Percentiles rank a stretch among this genome's conserved stretches.
Evolutionary conservation across 805 yeast genomes (phyloP).

Genomic region (Yarrowia yakushimensis): DNA sequence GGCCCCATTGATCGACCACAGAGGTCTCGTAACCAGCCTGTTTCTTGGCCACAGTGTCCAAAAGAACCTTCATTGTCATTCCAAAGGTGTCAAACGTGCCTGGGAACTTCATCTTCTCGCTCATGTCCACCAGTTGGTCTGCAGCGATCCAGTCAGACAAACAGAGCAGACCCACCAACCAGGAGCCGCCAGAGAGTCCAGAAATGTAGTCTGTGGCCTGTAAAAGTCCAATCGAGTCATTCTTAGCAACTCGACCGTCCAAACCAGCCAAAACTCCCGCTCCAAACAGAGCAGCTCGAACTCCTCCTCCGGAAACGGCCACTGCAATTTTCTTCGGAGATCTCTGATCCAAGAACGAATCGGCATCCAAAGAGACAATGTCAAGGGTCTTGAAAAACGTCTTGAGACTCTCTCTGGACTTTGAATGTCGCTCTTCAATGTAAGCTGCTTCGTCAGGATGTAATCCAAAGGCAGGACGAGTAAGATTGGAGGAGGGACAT

Average conservation of each 20-base stretch:
- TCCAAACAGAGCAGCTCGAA: conserved; percentile 55
- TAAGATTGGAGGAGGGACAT: not conserved
- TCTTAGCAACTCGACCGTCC: conserved; percentile 45
- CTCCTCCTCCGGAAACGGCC: conserved; percentile 1
- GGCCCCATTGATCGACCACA: not conserved
- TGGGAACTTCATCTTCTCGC: conserved; percentile 32
- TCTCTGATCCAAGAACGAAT: not conserved
- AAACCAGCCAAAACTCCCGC: conserved; percentile 55
- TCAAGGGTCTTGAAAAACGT: not conserved
- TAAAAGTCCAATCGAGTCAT: conserved; percentile 29
- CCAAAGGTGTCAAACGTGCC: conserved; percentile 60
- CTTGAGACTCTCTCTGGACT: not conserved
- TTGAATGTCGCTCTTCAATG: not conserved
- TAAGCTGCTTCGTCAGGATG: not conserved
- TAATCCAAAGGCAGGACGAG: not conserved
- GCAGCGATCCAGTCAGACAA: conserved; percentile 39
- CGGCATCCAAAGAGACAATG: not conserved
- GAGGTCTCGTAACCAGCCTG: not conserved
- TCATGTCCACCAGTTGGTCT: conserved; percentile 5
- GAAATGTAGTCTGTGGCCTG: conserved; percentile 56
- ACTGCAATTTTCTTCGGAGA: not conserved
- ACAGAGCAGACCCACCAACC: conserved; percentile 56
- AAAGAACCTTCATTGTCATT: conserved; percentile 67
- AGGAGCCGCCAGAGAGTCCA: conserved; percentile 71
- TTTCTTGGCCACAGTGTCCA: conserved; percentile 39